Percentiles rank a stretch among this genome's conserved stretches.
Evolutionary conservation across 805 yeast species (phyloP).

Genomic region (Ogataea allantospora): DNA sequence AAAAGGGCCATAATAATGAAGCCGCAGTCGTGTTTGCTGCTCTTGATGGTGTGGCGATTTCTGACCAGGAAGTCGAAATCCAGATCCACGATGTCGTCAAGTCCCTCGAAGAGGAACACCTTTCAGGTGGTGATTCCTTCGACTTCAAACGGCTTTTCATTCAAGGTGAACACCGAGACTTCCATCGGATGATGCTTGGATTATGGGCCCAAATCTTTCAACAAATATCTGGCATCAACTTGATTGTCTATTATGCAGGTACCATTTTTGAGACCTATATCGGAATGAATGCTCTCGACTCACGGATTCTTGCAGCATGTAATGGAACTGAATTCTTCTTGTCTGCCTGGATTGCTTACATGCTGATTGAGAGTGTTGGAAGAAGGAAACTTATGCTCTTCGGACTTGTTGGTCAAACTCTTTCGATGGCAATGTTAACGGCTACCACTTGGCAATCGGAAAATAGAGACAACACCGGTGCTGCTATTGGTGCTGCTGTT

Average conservation of each 20-base stretch:
- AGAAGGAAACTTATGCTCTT: constrained; percentile 37
- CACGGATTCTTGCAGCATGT: constrained; percentile 36
- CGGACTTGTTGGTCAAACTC: constrained; percentile 39
- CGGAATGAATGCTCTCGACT: constrained; percentile 41
- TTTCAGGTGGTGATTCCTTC: constrained; percentile 26
- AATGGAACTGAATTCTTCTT: constrained; percentile 24
- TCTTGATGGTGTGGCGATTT: constrained; percentile 34
- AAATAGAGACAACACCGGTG: constrained; percentile 25
- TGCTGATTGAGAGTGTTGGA: constrained; percentile 45
- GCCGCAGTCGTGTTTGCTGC: constrained; percentile 44
- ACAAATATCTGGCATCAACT: constrained; percentile 55
- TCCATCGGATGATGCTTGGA: constrained; percentile 46
- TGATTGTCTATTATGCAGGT: constrained; percentile 58
- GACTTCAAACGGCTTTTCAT: constrained; percentile 31
- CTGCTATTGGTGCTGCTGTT: constrained; percentile 46
- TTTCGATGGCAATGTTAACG: constrained; percentile 45
- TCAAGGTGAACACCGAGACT: constrained; percentile 44
- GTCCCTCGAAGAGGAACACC: constrained; percentile 22
- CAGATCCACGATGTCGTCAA: constrained; percentile 23
- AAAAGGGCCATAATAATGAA: constrained; percentile 40
- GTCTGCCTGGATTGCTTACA: constrained; percentile 42
- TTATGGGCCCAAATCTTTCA: constrained; percentile 45
- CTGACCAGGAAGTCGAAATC: constrained; percentile 13
- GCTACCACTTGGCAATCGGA: constrained; percentile 35
- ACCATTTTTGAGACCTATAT: constrained; percentile 49